Base-by-base conservation (phyloP, 345 rosid species). In the Eutrema japonicum region DNA sequence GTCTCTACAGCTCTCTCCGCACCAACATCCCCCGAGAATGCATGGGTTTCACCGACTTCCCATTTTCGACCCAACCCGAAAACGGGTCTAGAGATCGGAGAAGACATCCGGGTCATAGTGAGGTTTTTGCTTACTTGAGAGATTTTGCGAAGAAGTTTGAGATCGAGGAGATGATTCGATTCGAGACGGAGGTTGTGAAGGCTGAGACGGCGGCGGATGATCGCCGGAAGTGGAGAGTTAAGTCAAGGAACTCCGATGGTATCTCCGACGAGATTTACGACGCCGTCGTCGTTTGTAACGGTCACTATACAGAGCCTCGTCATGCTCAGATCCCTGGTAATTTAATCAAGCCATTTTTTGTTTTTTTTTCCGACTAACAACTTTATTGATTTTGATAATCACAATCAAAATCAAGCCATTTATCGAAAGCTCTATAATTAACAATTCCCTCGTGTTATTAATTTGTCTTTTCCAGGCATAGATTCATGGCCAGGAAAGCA, bases 1-100 rank as follows among this genome's bases (percentile, higher is more conserved):
- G 96, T 72, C 77, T 92, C 51, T 92, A 90, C 71, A 42, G 36
- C 27, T 92, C 98, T 18, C 91, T 92, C 42, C 88, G 98, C 11
- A 90, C 94, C 68, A 92, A 87, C 58, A 76, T 92, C 12, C 90
- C 98, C 0, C 80, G 95, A 66, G 96, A 92, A 64, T 74, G 55
- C 11, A 90, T 92, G 98, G 98, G 98, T 8, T 89, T 78, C 70
- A 43, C 11, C 4, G 92, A 85, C 29, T 92, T 68, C 69, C 95
- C 95, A 3, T 88, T 89, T 61, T 70, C 79, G 63, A 22, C 66
- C 60, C 51, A 68, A 10, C 64, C 48, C 4, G 46, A 66, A 51
- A 42, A 66, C 5, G 46, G 64, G 64, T 66, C 70, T 1, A 62
- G 85, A 37, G 96, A 92, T 52, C 76, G 77, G 53, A 88, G 96